Percentiles rank a stretch among this genome's conserved stretches.
phyloP scores from a whole-genome alignment of 2,329 filamentous ascomycete genomes.

The Ophiostoma montium region DNA sequence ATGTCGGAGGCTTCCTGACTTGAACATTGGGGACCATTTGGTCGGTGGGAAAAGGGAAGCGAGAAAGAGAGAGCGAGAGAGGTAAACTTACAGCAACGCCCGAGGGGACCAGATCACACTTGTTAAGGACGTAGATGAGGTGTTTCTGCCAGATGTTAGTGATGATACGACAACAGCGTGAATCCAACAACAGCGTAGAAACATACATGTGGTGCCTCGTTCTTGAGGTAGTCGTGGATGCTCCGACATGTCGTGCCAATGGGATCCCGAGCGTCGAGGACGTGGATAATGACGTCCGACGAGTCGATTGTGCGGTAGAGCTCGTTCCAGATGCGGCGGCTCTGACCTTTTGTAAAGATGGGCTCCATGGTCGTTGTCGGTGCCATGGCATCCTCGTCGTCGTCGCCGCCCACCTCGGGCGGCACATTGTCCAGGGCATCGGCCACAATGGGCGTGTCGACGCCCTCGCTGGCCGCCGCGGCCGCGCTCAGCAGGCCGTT shows the following conservation, averaged over 20 bases:
- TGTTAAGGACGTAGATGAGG: constrained; percentile 77
- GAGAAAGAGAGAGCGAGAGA: constrained; percentile 1
- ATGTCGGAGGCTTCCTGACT: constrained; percentile 74
- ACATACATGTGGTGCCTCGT: constrained; percentile 65
- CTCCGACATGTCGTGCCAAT: constrained; percentile 79
- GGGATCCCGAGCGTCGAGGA: constrained; percentile 79
- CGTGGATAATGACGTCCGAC: constrained; percentile 90
- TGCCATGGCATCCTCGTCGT: constrained; percentile 17
- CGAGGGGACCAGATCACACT: constrained; percentile 85
- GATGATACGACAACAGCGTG: not conserved
- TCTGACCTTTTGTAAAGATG: constrained; percentile 89
- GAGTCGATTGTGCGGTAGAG: constrained; percentile 69
- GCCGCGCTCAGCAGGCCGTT: constrained; percentile 47
- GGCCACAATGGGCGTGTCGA: constrained; percentile 16
- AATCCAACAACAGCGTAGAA: not conserved
- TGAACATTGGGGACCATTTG: constrained; percentile 44
- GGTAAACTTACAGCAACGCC: constrained; percentile 74
- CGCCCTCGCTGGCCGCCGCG: constrained; percentile 42
- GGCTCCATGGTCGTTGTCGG: constrained; percentile 53
- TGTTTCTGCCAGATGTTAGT: constrained; percentile 46
- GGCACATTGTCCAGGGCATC: constrained; percentile 26
- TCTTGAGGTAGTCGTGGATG: constrained; percentile 83
- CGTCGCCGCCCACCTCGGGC: constrained; percentile 16
- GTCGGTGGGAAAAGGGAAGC: constrained; percentile 1
- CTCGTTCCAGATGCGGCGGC: constrained; percentile 95